These are phyloP conservation scores for Beauveria varroae DNA, from an alignment of 2,329 filamentous ascomycete species.

Conservation along the genomic window DNA sequence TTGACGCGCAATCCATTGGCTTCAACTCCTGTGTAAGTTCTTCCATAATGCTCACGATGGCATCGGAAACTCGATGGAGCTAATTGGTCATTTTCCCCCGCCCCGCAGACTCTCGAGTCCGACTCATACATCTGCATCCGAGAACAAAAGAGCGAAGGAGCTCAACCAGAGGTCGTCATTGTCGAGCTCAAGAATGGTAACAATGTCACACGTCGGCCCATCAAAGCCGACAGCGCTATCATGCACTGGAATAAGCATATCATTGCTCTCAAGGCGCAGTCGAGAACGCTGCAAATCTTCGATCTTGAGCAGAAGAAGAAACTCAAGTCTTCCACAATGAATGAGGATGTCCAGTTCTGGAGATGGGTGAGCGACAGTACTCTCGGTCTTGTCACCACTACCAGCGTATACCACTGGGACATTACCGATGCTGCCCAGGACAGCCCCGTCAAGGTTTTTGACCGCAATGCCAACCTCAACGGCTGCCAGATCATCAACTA, in stretches of 20 bases:
- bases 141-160: constrained; percentile 79
- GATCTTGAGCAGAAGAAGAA: constrained; percentile 89
- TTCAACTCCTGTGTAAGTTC: constrained; percentile 70
- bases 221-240: constrained; percentile 98
- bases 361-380: constrained; percentile 94
- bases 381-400: constrained; percentile 84
- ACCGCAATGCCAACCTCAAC: constrained; percentile 82
- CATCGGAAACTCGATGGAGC: constrained; percentile 6
- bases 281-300: constrained; percentile 93
- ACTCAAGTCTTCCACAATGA: constrained; percentile 94
- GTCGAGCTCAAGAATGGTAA: constrained; percentile 96
- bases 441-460: constrained; percentile 82
- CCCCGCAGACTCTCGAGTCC: constrained; percentile 82
- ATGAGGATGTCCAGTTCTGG: constrained; percentile 97
- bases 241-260: constrained; percentile 98
- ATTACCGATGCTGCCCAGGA: constrained; percentile 79
- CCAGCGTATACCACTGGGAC: constrained; percentile 94
- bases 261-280: constrained; percentile 92
- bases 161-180: constrained; percentile 91
- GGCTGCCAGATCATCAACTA: constrained; percentile 99
- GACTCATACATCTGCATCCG: constrained; percentile 94
- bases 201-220: constrained; percentile 87
- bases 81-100: constrained; percentile 15
- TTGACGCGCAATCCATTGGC: constrained; percentile 52
- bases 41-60: constrained; percentile 7